These are phyloP conservation scores for Euphorbia corollata DNA, from an alignment of 441 rosid genomes.

Conservation along the genomic window DNA sequence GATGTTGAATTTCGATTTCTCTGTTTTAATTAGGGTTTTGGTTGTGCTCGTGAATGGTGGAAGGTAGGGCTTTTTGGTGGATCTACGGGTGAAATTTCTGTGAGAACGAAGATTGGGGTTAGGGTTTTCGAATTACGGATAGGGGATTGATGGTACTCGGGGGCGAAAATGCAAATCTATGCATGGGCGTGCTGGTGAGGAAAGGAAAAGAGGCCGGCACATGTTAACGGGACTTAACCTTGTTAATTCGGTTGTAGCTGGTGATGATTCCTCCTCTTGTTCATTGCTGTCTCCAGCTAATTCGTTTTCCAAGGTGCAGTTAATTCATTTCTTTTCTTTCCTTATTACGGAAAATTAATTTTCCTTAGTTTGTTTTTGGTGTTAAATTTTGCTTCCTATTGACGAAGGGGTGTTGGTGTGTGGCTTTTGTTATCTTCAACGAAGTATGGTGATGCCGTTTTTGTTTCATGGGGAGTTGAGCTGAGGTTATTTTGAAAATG, in stretches of 20 bases:
- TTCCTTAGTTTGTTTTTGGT: not conserved
- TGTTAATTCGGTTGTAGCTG: conserved; percentile 40
- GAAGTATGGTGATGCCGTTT: not conserved
- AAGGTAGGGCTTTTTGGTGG: conserved; percentile 11
- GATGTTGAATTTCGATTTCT: not conserved
- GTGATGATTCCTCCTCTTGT: conserved; percentile 39
- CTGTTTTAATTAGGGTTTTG: conserved; percentile 20
- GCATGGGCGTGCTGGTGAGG: conserved; percentile 55
- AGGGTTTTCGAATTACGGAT: conserved; percentile 16
- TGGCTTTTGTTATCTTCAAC: not conserved
- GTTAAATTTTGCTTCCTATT: not conserved
- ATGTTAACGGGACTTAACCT: conserved; percentile 64
- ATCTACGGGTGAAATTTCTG: conserved; percentile 11
- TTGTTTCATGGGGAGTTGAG: not conserved
- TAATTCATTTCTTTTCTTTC: not conserved
- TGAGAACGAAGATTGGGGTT: conserved; percentile 6
- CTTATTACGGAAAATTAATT: not conserved
- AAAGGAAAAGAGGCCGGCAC: conserved; percentile 49
- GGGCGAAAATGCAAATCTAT: conserved; percentile 64
- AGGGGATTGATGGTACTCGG: conserved; percentile 44
- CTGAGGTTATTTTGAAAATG: not conserved
- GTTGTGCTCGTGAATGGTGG: not conserved
- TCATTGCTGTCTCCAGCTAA: conserved; percentile 37
- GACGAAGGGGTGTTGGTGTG: not conserved
- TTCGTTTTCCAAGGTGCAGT: conserved; percentile 53